Base-by-base conservation (phyloP, 106 monocot species). In the Dactylorhiza incarnata region DNA sequence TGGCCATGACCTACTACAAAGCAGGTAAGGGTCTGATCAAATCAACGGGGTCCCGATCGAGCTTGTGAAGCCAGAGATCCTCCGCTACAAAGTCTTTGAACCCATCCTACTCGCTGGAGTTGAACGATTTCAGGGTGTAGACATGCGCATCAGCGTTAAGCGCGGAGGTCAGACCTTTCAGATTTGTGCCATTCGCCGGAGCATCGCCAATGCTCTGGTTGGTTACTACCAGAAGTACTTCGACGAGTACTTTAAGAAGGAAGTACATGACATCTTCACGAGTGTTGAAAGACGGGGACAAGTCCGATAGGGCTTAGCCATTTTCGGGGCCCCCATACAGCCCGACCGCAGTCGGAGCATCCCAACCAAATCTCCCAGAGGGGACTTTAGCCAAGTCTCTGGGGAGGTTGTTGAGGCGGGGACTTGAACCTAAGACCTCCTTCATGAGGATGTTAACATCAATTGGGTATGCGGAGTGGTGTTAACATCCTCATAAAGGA, bases 151-250 rank as follows among this genome's bases (percentile, higher is more conserved):
- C 59, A 55, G 72, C 19, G 72, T 79, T 14, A 25, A 43, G 2
- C 56, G 78, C 6, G 72, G 72, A 45, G 78, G 78, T 15, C 16
- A 79, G 43, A 79, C 72, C 14, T 59, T 58, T 20, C 72, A 79
- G 72, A 79, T 79, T 59, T 79, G 72, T 46, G 78, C 59, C 48
- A 79, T 79, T 6, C 45, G 72, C 7, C 78, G 72, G 45, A 72
- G 70, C 70, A 78, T 78, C 37, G 78, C 78, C 44, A 78, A 78
- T n/a, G 77, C 77, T n/a, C 77, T 78, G 13, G 77, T 78, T n/a
- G 77, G 69, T 0, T 78, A 69, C 29, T 70, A 78, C 70, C 77
- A 78, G 77, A 78, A 78, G 54, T 78, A 52, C 69, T 68, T 78
- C 17, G 77, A 78, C 45, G 77, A 78, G 51, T 53, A 78, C 50